These are phyloP conservation scores for Entamoeba histolytica DNA, from an alignment of 208 protist genomes.

Conservation along the genomic window DNA sequence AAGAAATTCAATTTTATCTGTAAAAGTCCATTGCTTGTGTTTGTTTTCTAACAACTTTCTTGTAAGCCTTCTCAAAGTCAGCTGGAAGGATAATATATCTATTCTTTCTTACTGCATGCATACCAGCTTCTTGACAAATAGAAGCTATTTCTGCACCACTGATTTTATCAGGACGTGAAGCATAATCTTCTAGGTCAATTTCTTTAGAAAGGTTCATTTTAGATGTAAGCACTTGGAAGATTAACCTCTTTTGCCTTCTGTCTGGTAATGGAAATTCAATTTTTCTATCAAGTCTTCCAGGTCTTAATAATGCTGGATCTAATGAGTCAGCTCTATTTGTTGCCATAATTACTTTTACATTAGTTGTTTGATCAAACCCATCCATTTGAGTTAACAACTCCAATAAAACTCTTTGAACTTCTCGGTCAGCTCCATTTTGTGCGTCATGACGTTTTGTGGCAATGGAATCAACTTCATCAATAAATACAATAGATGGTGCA, in stretches of 20 bases:
- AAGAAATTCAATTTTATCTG: neutral
- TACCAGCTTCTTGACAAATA: conserved; percentile 89
- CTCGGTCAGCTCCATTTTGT: conserved; percentile 20
- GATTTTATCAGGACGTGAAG: conserved; percentile 85
- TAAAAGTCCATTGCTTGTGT: neutral
- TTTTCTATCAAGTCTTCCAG: conserved; percentile 24
- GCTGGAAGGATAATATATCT: conserved; percentile 61
- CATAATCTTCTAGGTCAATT: conserved; percentile 27
- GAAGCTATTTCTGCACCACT: conserved; percentile 87
- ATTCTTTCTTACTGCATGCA: conserved; percentile 97
- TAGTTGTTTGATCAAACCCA: conserved; percentile 18
- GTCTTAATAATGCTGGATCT: conserved; percentile 20
- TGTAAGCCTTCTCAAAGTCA: conserved; percentile 7
- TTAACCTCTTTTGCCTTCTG: conserved; percentile 25
- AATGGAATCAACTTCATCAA: conserved; percentile 29
- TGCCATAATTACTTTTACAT: conserved; percentile 26
- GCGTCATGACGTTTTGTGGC: conserved; percentile 26
- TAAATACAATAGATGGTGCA: conserved; percentile 19
- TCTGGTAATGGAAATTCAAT: conserved; percentile 31
- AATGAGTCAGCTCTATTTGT: conserved; percentile 26
- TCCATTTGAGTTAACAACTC: conserved; percentile 32
- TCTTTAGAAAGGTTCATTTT: conserved; percentile 90
- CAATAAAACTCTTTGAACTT: conserved; percentile 27
- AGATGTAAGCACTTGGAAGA: conserved; percentile 61
- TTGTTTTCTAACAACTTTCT: neutral